Conservation (phyloP, 371 early-diverging fungal species). For the Mucor indicus region DNA sequence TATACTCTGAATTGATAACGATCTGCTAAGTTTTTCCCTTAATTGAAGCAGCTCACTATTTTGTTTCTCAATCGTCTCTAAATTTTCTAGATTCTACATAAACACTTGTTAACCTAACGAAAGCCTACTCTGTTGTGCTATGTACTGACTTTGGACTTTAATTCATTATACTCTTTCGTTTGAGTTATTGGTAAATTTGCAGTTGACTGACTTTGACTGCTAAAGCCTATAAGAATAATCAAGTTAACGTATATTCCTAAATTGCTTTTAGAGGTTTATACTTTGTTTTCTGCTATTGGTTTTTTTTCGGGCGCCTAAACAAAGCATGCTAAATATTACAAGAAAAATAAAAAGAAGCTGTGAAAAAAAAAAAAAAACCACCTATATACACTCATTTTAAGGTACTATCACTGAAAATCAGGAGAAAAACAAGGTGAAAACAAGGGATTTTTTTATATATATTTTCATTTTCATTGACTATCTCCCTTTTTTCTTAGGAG, state of each 20-base stretch:
- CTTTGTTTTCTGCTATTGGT: neutral
- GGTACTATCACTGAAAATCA: neutral
- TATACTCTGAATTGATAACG: too few relatives aligned
- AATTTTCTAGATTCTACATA: conserved; percentile 33
- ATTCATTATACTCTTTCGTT: conserved; percentile 38
- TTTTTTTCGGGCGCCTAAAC: conserved; percentile 22
- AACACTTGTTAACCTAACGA: neutral
- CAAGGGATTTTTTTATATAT: neutral
- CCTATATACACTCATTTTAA: neutral
- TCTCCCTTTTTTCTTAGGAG: neutral
- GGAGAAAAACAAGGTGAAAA: neutral
- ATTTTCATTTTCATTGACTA: neutral
- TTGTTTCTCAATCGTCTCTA: conserved; percentile 38
- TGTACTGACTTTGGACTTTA: conserved; percentile 33
- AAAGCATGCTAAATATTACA: conserved; percentile 13
- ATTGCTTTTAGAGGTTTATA: neutral
- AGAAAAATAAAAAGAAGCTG: conserved; percentile 3
- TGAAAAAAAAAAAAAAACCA: neutral
- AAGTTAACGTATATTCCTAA: too few relatives aligned
- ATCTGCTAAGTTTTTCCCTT: conserved; percentile 22
- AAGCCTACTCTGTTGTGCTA: neutral
- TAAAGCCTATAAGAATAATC: neutral
- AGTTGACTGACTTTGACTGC: conserved; percentile 1
- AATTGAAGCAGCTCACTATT: conserved; percentile 34
- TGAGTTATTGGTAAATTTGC: neutral